Evolutionary conservation across 495 filamentous ascomycete species (phyloP), one percentile per base, ranked within the genome.

Genomic region (Lophiostoma macrostomum): DNA sequence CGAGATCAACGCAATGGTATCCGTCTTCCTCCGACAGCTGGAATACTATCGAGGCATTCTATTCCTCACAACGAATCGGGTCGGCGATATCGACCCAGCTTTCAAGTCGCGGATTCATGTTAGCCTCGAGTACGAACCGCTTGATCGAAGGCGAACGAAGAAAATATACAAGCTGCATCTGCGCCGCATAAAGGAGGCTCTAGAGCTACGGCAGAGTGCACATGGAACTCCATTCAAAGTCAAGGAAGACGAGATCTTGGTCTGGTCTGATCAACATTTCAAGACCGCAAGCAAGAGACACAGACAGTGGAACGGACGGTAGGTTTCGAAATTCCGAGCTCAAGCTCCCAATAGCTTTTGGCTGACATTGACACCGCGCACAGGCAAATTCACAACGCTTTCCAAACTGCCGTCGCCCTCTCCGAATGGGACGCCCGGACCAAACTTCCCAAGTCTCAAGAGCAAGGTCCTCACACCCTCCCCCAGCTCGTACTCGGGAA

Each of bases 31-130:
- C 20, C 61, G 71, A 4, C 52, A 67, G 42, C 61, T 74, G 11
- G 85, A 89, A 56, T 85, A 86, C 56, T 86, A 88, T 74, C 83
- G 88, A 61, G 84, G 83, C 2, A 86, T 87, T 56, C 67, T 88
- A 13, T 88, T 88, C 73, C 66, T 89, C 6, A 88, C 85, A 1
- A 91, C 87, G 14, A 90, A 90, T 64, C 81, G 84, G 3, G 83
- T 87, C 14, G 85, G 89, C 67, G 80, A 71, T 19, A 85, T 87
- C 41, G 81, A 86, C 61, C 79, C 81, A 43, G 82, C 81, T 19
- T 83, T 84, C 68, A 79, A 81, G 55, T 77, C 72, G 31, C 79
- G 80, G 5, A 84, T 95, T 56, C 82, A 86, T 63, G 74, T 84
- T 18, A 86, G 87, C 0, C 72, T 96, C 20, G 76, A 86, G 4